Base-by-base conservation (phyloP, 768 basidiomycete genomes). In the Leccinellum rugosiceps region DNA sequence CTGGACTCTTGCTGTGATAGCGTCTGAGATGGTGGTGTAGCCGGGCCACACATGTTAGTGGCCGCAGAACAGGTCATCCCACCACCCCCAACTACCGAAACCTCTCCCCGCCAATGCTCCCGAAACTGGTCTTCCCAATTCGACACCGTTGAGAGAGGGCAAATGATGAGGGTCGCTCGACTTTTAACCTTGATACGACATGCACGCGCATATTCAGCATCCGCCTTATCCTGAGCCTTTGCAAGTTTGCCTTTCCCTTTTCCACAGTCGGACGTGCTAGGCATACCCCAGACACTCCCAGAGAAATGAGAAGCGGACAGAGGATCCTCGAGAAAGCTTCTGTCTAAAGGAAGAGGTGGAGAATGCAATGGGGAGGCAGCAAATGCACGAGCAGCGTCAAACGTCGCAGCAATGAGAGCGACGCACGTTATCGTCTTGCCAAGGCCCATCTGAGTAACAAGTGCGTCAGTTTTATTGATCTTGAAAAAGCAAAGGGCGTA, bases 101-200 rank as follows among this genome's bases (percentile, higher is more conserved):
- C 94, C 54, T 87, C 83, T 8, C 94, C 94, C 61, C 83, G 83
- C 94, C 94, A 98, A 71, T 99, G 97, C 69, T 99, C 97, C 57
- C 89, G 84, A 67, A 99, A 93, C 72, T 99, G 97, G 56, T 96
- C 93, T 75, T 99, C 97, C 97, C 97, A 99, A 68, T 98, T 98
- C 49, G 92, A 86, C 2, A 99, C 94, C 6, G 97, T 99, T 11
- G 93, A 94, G 35, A 99, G 79, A 7, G 97, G 97, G 66, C 97
- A 98, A 28, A 99, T 83, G 65, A 99, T 92, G n/a, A 99, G 76
- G 6, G 97, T 98, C 19, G 90, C 97, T 32, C 94, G 85, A 65
- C 89, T 92, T 63, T 85, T 88, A 34, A 80, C 77, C 72, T 92
- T 94, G 66, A 96, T 87, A 32, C 89, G 83, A 62, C 85, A 86